Evolutionary conservation across 352 stramenopile genomes (phyloP).

Genomic region (Globisporangium cederbergense): DNA sequence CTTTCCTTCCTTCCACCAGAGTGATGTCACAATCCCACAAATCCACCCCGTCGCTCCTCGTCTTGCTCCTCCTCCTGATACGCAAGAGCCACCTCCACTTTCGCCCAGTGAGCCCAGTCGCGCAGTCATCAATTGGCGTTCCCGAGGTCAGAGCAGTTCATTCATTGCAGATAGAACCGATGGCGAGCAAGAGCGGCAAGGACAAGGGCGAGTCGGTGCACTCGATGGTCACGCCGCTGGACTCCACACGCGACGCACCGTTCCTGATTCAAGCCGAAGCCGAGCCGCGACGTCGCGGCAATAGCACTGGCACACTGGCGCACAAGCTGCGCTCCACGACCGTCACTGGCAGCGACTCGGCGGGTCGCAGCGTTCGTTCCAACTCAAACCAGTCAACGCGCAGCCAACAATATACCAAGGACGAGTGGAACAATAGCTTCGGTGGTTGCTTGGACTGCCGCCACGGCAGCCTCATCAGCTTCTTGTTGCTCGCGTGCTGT

Average conservation of each 20-base stretch:
- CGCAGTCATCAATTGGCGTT: neutral
- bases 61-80: too few relatives aligned
- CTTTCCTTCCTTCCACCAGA: too few relatives aligned
- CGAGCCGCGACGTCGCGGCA: neutral
- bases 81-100: too few relatives aligned
- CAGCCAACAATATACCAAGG: neutral
- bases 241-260: slow-evolving; percentile 10
- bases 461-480: neutral
- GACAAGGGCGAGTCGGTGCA: neutral
- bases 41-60: too few relatives aligned
- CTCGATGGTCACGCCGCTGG: slow-evolving; percentile 5
- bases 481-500: slow-evolving; percentile 23
- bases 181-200: neutral
- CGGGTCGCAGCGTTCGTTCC: slow-evolving; percentile 5
- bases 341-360: slow-evolving; percentile 3
- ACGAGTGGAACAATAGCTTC: slow-evolving; percentile 7
- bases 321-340: slow-evolving; percentile 17
- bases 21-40: too few relatives aligned
- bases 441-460: neutral
- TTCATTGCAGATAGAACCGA: neutral
- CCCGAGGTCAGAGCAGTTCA: too few relatives aligned
- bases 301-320: neutral
- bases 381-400: slow-evolving; percentile 15
- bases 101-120: neutral
- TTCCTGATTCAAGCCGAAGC: slow-evolving; percentile 13